phyloP scores from a whole-genome alignment of 345 rosid genomes.

The Chamaenerion angustifolium region DNA sequence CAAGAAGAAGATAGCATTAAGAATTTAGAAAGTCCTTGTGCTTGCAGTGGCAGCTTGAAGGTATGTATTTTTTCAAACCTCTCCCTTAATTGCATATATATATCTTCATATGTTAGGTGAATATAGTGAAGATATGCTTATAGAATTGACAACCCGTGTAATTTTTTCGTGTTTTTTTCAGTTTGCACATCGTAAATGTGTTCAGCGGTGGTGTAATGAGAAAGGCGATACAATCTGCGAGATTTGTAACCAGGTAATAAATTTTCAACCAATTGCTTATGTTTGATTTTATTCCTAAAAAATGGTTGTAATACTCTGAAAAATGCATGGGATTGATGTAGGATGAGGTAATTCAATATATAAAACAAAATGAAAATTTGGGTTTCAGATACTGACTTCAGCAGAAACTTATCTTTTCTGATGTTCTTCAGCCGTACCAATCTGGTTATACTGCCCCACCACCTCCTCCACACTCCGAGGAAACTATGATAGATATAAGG shows the following conservation, averaged over 20 bases:
- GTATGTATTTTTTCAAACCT: conserved; percentile 15
- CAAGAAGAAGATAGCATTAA: conserved; percentile 78
- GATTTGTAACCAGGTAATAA: conserved; percentile 77
- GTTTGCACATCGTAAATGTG: conserved; percentile 99
- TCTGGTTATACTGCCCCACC: conserved; percentile 84
- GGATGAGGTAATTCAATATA: too few relatives aligned
- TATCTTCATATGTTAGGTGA: too few relatives aligned
- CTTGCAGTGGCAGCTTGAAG: conserved; percentile 94
- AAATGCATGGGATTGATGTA: too few relatives aligned
- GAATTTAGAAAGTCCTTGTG: conserved; percentile 82
- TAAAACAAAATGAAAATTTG: not conserved
- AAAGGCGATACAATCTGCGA: conserved; percentile 88
- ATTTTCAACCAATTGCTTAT: not conserved
- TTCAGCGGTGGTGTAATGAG: conserved; percentile 95
- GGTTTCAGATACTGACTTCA: conserved; percentile 7
- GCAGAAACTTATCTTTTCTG: conserved; percentile 2
- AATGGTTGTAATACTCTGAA: too few relatives aligned
- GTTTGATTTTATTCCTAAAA: too few relatives aligned
- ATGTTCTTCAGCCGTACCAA: conserved; percentile 54
- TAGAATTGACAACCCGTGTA: too few relatives aligned
- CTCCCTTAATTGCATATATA: too few relatives aligned
- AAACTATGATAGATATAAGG: conserved; percentile 73
- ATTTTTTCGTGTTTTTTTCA: conserved; percentile 7
- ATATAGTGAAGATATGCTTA: too few relatives aligned
- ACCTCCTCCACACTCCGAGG: conserved; percentile 35